Conservation (phyloP, 2,329 filamentous ascomycete species). For the Karstenula rhodostoma region DNA sequence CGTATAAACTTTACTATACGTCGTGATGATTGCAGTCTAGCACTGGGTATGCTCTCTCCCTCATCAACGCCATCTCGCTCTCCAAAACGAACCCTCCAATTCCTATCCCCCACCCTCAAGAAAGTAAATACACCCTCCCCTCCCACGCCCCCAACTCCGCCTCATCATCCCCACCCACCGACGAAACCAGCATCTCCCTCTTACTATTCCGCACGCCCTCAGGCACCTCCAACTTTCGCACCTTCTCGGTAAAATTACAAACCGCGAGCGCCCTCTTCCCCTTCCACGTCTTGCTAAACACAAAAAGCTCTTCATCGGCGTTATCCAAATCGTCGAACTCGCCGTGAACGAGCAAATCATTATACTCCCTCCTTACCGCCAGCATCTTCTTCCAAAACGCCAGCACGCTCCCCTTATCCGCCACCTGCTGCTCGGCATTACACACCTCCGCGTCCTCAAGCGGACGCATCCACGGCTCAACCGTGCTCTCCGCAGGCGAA, state of each 20-base stretch:
- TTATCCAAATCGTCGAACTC: slow-evolving; percentile 62
- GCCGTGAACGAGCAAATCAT: slow-evolving; percentile 69
- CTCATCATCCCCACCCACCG: slow-evolving; percentile 27
- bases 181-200: slow-evolving; percentile 36
- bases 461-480: slow-evolving; percentile 67
- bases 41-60: too few species aligned
- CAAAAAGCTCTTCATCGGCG: slow-evolving; percentile 66
- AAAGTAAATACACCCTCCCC: slow-evolving; percentile 40
- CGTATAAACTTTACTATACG: too few species aligned
- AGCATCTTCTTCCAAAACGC: slow-evolving; percentile 69
- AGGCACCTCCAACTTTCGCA: slow-evolving; percentile 46
- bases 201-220: slow-evolving; percentile 39
- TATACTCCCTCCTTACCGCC: slow-evolving; percentile 62
- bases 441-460: slow-evolving; percentile 62
- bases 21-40: too few species aligned
- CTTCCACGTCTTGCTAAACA: slow-evolving; percentile 47
- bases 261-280: slow-evolving; percentile 40
- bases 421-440: slow-evolving; percentile 65
- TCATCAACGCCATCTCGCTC: too few species aligned
- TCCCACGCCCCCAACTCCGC: slow-evolving; percentile 36
- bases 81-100: too few species aligned
- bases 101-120: neutral
- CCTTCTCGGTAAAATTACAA: slow-evolving; percentile 46
- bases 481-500: slow-evolving; percentile 53
- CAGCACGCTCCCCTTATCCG: slow-evolving; percentile 58